Percentiles rank a stretch among this genome's conserved stretches.
These are phyloP conservation scores for Planoprotostelium fungivorum DNA, from an alignment of 78 protist species.

Conservation along the genomic window DNA sequence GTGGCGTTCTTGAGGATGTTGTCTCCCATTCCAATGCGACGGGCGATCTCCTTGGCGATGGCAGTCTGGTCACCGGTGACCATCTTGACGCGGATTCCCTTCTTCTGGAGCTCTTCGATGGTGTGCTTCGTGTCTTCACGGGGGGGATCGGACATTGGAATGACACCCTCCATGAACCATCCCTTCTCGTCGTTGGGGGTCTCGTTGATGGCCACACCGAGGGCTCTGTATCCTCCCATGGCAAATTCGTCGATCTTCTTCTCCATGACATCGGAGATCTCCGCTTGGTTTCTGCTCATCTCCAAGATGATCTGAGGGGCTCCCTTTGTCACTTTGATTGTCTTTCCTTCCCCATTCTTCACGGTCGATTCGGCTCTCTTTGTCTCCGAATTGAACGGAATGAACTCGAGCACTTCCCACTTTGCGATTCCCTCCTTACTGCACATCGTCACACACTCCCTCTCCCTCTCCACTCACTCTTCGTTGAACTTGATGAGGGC, in stretches of 20 bases:
- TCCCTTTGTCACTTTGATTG: constrained; percentile 63
- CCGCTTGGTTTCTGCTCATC: constrained; percentile 39
- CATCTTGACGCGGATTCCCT: constrained; percentile 47
- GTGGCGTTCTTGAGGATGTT: constrained; percentile 87
- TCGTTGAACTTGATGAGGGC: constrained; percentile 25
- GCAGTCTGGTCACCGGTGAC: constrained; percentile 60
- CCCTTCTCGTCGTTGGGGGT: constrained; percentile 21
- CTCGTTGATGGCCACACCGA: constrained; percentile 52
- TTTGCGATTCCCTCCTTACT: neutral
- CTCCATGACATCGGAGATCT: constrained; percentile 18
- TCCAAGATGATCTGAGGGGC: constrained; percentile 78
- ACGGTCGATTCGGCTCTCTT: constrained; percentile 53
- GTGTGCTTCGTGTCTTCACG: constrained; percentile 45
- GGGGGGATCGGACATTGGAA: constrained; percentile 69
- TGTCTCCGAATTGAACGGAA: constrained; percentile 81
- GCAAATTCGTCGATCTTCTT: constrained; percentile 65
- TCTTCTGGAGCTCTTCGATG: constrained; percentile 8
- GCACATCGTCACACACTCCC: neutral
- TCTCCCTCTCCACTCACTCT: neutral
- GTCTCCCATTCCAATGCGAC: constrained; percentile 80
- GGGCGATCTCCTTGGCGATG: constrained; percentile 61
- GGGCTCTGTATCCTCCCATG: constrained; percentile 75
- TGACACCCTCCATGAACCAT: constrained; percentile 76
- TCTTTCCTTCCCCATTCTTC: constrained; percentile 27
- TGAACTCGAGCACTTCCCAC: neutral